Evolutionary conservation across 2,329 filamentous ascomycete species (phyloP).

Genomic region (Karstenula rhodostoma): DNA sequence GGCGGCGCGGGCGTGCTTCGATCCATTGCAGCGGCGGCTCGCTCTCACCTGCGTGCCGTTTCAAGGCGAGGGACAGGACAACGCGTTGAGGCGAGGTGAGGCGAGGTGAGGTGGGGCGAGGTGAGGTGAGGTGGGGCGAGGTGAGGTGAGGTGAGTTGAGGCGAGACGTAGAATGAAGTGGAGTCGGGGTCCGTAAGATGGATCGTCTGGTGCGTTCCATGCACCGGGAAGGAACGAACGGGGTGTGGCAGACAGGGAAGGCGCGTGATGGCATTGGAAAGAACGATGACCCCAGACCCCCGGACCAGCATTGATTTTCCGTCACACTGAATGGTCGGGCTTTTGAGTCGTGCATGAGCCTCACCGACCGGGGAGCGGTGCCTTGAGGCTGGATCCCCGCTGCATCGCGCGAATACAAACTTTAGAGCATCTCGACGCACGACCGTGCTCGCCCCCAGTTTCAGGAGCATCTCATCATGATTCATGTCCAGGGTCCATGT

Average conservation of each 20-base stretch:
- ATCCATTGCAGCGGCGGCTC: slow-evolving; percentile 7
- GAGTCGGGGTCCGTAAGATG: neutral
- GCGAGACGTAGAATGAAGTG: neutral
- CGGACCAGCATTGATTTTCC: neutral
- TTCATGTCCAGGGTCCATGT: no score
- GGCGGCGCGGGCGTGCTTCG: neutral
- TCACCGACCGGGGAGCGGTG: neutral
- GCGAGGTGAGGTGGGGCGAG: neutral
- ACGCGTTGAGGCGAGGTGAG: neutral
- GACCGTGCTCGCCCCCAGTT: neutral
- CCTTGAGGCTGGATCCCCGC: neutral
- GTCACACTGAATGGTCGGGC: slow-evolving; percentile 4
- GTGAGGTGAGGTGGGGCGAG: neutral
- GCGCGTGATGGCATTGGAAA: neutral
- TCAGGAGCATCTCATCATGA: neutral
- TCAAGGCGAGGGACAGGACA: neutral
- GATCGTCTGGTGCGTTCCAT: neutral
- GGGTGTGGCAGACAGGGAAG: neutral
- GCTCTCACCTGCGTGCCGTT: slow-evolving; percentile 6
- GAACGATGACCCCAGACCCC: neutral
- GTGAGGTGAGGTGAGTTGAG: neutral
- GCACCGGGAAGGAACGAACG: slow-evolving; percentile 2
- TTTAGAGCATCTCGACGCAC: neutral
- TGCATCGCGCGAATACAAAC: neutral
- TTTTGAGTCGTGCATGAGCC: neutral